Base-by-base conservation (phyloP, 352 stramenopile species). In the Vaucheria bursata region DNA sequence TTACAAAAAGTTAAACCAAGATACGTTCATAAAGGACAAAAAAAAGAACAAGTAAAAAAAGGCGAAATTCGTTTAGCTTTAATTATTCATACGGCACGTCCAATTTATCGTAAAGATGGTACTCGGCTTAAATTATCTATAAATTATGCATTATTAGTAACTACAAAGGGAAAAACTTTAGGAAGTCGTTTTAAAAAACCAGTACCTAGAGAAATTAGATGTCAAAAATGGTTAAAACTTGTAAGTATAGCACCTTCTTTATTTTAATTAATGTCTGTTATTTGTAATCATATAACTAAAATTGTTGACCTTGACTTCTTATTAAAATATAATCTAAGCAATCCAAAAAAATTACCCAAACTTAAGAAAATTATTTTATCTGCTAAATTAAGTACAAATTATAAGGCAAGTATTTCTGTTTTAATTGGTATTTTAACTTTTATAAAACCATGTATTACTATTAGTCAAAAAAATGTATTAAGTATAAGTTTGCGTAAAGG, bases 1-100 rank as follows among this genome's bases (percentile, higher is more conserved):
- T 59, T 59, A 59, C 45, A 59, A 59, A 59, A 59, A 59, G 45
- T 59, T 18, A 59, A 59, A 59, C 45, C 45, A 18, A 18, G 45
- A 59, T 18, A 18, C 18, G 45, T 59, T 59, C 45, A 59, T 59
- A 59, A 59, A 59, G 45, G 45, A n/a, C n/a, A n/a, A n/a, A n/a
- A n/a, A n/a, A n/a, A n/a, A n/a, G n/a, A n/a, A n/a, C n/a, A n/a
- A n/a, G n/a, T n/a, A n/a, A n/a, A n/a, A n/a, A n/a, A n/a, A n/a
- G n/a, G n/a, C n/a, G n/a, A n/a, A n/a, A n/a, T n/a, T n/a, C n/a
- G n/a, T n/a, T n/a, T n/a, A n/a, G n/a, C n/a, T n/a, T n/a, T n/a
- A n/a, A n/a, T n/a, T n/a, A n/a, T n/a, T n/a, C n/a, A n/a, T n/a
- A n/a, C n/a, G n/a, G n/a, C n/a, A n/a, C n/a, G n/a, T n/a, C n/a